Evolutionary conservation across 1,139 yeast genomes (phyloP), one percentile per base, ranked within the genome.

Genomic region (Hyphopichia khmerensis): DNA sequence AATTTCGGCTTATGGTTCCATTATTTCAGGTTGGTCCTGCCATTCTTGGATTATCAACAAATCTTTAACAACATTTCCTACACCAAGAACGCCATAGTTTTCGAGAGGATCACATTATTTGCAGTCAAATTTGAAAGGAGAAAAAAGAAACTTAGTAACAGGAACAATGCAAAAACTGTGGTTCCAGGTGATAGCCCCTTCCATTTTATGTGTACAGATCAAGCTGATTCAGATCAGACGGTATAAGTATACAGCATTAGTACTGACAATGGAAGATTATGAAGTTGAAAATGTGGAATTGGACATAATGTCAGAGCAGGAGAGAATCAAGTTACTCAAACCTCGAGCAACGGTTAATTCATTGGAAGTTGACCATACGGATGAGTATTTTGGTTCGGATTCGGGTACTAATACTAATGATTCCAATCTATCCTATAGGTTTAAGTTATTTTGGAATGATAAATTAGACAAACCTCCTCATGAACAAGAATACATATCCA

Each of bases 391-490:
- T 21, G 24, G 9, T 21, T 21, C 24, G n/a, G n/a, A n/a, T n/a
- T n/a, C n/a, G n/a, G n/a, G n/a, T n/a, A n/a, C n/a, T 4, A 11
- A 11, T 9, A 11, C 10, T 26, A 13, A 26, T 26, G 10, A 11
- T 7, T 26, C 29, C 10, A 26, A 13, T 11, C 10, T 26, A 26
- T 7, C n/a, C n/a, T 26, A 26, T 11, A 26, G 10, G 29, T 26
- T 26, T 13, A 26, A 26, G 15, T 35, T 33, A 10, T 43, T 45
- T 23, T 41, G 42, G 23, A 24, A 37, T 11, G 47, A 43, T 26
- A 23, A 39, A 4, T 21, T 38, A 2, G 43, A 45, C 18, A 43
- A 45, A 23, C 44, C 43, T 26, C 46, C 48, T 6, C 19, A 29
- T 7, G 48, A 45, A 30, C 38, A 41, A 21, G 18, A 16, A n/a